Evolutionary conservation across 192 early-diverging fungal genomes (phyloP).

Genomic region (Umbelopsis sp.): DNA sequence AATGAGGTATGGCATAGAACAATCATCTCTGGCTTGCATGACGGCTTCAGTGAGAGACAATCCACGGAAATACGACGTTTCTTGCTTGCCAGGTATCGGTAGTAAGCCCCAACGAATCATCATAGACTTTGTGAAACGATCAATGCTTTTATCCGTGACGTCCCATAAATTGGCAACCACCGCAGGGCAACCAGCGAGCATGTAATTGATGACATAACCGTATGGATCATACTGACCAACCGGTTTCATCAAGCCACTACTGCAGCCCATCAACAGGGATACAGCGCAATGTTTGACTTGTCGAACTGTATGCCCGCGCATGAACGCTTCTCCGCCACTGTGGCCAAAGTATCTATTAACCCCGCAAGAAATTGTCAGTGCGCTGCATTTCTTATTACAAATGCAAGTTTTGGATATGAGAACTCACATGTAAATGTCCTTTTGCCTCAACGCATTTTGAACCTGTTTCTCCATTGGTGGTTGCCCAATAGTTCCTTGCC

Average conservation of each 20-base stretch:
- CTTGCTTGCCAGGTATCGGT: constrained; percentile 23
- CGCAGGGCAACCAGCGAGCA: constrained; percentile 82
- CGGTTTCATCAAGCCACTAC: constrained; percentile 77
- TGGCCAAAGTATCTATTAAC: constrained; percentile 87
- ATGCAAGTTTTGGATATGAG: background rate
- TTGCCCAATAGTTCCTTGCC: constrained; percentile 74
- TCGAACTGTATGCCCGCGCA: constrained; percentile 67
- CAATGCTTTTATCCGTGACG: constrained; percentile 96
- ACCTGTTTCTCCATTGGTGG: constrained; percentile 71
- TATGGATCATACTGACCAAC: constrained; percentile 89
- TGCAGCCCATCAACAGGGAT: constrained; percentile 91
- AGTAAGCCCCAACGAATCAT: constrained; percentile 76
- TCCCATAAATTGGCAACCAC: constrained; percentile 98
- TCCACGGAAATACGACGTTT: constrained; percentile 1
- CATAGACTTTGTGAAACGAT: constrained; percentile 77
- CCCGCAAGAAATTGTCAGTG: background rate
- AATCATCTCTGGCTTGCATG: constrained; percentile 67
- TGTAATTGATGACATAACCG: constrained; percentile 83
- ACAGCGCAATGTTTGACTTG: constrained; percentile 72
- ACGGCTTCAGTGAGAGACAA: constrained; percentile 78
- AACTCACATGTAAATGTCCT: constrained; percentile 60
- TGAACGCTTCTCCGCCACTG: constrained; percentile 86
- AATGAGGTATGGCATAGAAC: constrained; percentile 79
- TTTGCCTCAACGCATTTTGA: constrained; percentile 54
- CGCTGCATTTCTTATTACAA: background rate